A percentile compares a stretch with the other conserved stretches of the same genome.
Conservation (phyloP, 2,329 filamentous ascomycete genomes). For the Ambrosiella beaveri region DNA sequence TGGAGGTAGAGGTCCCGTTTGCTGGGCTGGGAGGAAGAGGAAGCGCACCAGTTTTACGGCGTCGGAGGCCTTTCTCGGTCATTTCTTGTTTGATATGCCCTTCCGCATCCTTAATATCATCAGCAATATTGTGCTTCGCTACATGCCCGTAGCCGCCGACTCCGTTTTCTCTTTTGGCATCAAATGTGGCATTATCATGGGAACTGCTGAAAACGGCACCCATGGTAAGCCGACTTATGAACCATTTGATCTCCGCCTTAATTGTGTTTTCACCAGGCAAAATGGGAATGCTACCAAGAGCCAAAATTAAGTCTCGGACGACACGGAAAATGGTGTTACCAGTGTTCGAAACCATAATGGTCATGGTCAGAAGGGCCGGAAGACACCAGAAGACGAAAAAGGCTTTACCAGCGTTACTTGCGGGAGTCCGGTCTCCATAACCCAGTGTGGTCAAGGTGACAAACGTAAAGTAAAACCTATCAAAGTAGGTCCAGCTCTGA, state of each 20-base stretch:
- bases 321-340: slow-evolving; percentile 64
- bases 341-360: slow-evolving; percentile 67
- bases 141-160: slow-evolving; percentile 4
- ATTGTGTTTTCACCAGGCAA: slow-evolving; percentile 38
- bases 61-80: neutral
- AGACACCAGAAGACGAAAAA: slow-evolving; percentile 93
- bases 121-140: neutral
- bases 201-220: slow-evolving; percentile 24
- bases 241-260: slow-evolving; percentile 26
- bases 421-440: slow-evolving; percentile 63
- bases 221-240: slow-evolving; percentile 26
- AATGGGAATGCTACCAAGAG: slow-evolving; percentile 42
- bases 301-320: slow-evolving; percentile 37
- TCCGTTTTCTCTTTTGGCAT: neutral
- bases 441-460: slow-evolving; percentile 71
- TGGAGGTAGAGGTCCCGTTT: neutral
- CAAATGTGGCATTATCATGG: neutral
- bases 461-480: slow-evolving; percentile 74
- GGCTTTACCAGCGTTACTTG: slow-evolving; percentile 60
- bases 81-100: slow-evolving; percentile 2
- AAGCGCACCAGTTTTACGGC: neutral
- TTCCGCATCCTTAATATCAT: slow-evolving; percentile 1
- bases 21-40: neutral
- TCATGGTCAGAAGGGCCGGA: slow-evolving; percentile 73
- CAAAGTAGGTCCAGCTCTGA: slow-evolving; percentile 56